Percentiles rank a stretch among this genome's conserved stretches.
These are phyloP conservation scores for Ceraceosorus guamensis DNA, from an alignment of 1,284 basidiomycete species.

Conservation along the genomic window DNA sequence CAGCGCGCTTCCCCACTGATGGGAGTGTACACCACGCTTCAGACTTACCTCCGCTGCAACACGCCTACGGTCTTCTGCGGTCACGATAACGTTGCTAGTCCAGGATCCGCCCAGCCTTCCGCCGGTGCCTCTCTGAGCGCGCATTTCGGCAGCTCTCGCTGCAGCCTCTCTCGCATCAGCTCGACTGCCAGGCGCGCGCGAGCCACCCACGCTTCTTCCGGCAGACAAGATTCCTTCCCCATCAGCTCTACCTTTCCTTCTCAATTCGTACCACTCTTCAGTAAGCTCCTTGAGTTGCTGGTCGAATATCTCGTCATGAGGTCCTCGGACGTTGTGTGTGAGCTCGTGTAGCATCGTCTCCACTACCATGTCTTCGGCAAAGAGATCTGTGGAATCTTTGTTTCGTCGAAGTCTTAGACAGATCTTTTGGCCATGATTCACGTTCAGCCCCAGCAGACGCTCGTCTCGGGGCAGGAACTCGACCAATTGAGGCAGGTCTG, in stretches of 20 bases:
- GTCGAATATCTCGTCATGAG: conserved; percentile 26
- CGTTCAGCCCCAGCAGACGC: conserved; percentile 25
- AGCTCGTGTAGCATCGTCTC: conserved; percentile 36
- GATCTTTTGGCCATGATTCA: conserved; percentile 26
- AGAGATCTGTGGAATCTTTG: conserved; percentile 5
- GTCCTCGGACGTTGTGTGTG: conserved; percentile 27
- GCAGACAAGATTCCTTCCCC: conserved; percentile 20
- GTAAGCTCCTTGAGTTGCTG: conserved; percentile 17
- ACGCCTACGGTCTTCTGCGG: not conserved
- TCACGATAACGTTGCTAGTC: not conserved
- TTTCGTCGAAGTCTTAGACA: conserved; percentile 19
- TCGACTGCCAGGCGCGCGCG: not conserved
- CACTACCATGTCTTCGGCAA: conserved; percentile 13
- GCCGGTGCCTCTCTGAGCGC: not conserved
- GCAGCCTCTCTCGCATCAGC: not conserved
- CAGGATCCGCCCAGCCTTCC: not conserved
- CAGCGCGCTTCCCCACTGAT: not conserved
- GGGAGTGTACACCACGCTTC: not conserved
- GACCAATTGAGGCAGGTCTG: conserved; percentile 14
- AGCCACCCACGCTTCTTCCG: conserved; percentile 15
- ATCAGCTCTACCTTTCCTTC: conserved; percentile 5
- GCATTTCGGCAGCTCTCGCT: conserved; percentile 4
- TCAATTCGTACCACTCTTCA: conserved; percentile 15
- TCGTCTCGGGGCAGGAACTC: conserved; percentile 19
- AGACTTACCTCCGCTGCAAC: not conserved